Evolutionary conservation across 2,329 filamentous ascomycete genomes (phyloP).

Genomic region (Fusarium verrucosum): DNA sequence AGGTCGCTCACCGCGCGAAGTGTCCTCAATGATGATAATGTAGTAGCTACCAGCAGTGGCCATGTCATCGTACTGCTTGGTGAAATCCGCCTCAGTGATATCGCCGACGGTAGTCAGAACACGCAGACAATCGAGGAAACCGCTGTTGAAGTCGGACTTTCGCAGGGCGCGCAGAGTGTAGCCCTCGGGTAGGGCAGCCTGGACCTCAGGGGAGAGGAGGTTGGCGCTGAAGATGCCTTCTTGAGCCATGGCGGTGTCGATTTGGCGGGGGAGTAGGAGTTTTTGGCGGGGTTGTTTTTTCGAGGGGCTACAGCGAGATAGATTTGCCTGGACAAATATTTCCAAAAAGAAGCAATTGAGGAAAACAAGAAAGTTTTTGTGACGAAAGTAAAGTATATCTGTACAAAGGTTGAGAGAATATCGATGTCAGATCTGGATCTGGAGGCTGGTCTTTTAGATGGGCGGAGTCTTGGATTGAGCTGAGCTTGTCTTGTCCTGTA

Average conservation of each 20-base stretch:
- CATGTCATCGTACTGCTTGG: slow-evolving; percentile 85
- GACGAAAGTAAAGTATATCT: neutral
- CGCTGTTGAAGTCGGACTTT: slow-evolving; percentile 78
- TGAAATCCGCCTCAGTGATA: slow-evolving; percentile 77
- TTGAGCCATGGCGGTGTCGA: slow-evolving; percentile 44
- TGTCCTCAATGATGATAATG: slow-evolving; percentile 85
- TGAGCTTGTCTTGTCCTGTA: slow-evolving; percentile 2
- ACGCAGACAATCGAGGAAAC: slow-evolving; percentile 90
- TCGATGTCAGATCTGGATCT: slow-evolving; percentile 27
- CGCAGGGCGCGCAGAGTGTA: slow-evolving; percentile 86
- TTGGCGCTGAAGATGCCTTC: slow-evolving; percentile 78
- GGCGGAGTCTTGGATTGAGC: slow-evolving; percentile 20
- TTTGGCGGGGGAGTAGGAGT: slow-evolving; percentile 17
- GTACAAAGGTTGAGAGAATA: neutral
- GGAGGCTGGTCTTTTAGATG: slow-evolving; percentile 15
- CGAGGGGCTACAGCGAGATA: slow-evolving; percentile 30
- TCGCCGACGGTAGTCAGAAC: slow-evolving; percentile 95
- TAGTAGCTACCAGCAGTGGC: slow-evolving; percentile 80
- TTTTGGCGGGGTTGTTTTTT: slow-evolving; percentile 10
- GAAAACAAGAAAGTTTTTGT: neutral
- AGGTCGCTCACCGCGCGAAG: slow-evolving; percentile 59
- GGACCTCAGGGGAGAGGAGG: slow-evolving; percentile 81
- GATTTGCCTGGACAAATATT: neutral
- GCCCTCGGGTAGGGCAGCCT: slow-evolving; percentile 76
- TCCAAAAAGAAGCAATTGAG: slow-evolving; percentile 8